Evolutionary conservation across 169 alveolate genomes (phyloP), one percentile per base, ranked within the genome.

Genomic region (Eimeria falciformis): DNA sequence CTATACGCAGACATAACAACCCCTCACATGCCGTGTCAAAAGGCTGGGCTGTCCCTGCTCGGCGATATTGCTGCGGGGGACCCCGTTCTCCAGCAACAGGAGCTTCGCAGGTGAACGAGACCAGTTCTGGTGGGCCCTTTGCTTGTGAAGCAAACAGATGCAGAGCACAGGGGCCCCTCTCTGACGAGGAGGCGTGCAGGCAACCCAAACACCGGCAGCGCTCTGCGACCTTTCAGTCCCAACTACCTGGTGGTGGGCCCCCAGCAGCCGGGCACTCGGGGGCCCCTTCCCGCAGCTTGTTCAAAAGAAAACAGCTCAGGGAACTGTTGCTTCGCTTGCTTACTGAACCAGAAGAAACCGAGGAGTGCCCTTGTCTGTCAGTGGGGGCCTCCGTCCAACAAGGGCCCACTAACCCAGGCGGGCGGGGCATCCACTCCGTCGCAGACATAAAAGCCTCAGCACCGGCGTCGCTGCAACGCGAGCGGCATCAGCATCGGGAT

Each of bases 271-370:
- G 25, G 62, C 1, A 11, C 62, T 18, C 62, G 14, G 62, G 62
- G 62, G 62, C 23, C 62, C 62, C 62, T 18, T 53, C 3, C 23
- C n/a, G 11, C 21, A 23, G 46, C n/a, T 0, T 9, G 46, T 18
- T 23, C 47, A 27, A 66, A 18, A 21, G 25, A 45, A 46, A 37
- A 40, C 58, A 71, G 58, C 58, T 71, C 25, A 71, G 43, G 25
- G 27, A 23, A 37, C 53, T 71, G 83, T 56, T 71, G 58, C 58
- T 71, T 50, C 83, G 43, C 33, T 25, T 71, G 62, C 29, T 71
- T 50, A 56, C 53, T 5, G 83, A 71, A 40, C 37, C 17, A 71
- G 83, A 50, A 33, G 53, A 12, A 2, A 21, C 25, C 2, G 65
- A 71, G 6, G 83, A 71, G 29, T 45, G n/a, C 47, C 78, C 65